Evolutionary conservation across 176 grass and related monocot species (phyloP), one percentile per base, ranked within the genome.

Genomic region (Carex littledalei): DNA sequence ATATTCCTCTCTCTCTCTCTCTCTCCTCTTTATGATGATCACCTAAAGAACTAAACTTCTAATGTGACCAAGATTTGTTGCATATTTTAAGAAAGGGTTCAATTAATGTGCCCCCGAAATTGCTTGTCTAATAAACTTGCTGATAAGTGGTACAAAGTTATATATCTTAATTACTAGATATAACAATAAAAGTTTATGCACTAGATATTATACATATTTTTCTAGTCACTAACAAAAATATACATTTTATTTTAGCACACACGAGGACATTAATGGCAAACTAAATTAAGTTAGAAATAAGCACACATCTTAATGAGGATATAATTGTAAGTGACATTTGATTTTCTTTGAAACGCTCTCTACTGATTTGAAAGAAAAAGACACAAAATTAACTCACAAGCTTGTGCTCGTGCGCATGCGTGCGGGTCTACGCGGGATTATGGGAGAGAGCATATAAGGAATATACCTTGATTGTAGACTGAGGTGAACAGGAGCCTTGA

Each of bases 391-490:
- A 26, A 11, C 60, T 63, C 60, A 63, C 80, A 70, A 39, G 82
- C 85, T 87, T 59, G 56, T 81, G 47, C 67, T 88, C 71, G 86
- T 58, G 22, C 47, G 47, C 47, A 50, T 59, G 18, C 6, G n/a
- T 50, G n/a, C 57, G 12, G 62, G 41, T 55, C 9, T 68, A 59
- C 53, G 39, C 37, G 21, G 5, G 11, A 24, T 49, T 17, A 34
- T 18, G 60, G 77, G 78, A 87, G 76, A 84, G 88, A 89, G 80
- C n/a, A 90, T 53, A 84, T 12, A 71, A 77, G 86, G 80, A 82
- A 86, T 72, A 88, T 84, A 95, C 97, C 97, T 99, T 95, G 32
- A 96, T 82, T 88, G 88, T 79, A 89, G 97, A 86, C 79, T 94
- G 91, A 84, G 84, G 79, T 66, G 87, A 89, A 34, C 91, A 89